Percentiles rank a stretch among this genome's conserved stretches.
These are phyloP conservation scores for Monosporascus ibericus DNA, from an alignment of 2,329 filamentous ascomycete species.

Conservation along the genomic window DNA sequence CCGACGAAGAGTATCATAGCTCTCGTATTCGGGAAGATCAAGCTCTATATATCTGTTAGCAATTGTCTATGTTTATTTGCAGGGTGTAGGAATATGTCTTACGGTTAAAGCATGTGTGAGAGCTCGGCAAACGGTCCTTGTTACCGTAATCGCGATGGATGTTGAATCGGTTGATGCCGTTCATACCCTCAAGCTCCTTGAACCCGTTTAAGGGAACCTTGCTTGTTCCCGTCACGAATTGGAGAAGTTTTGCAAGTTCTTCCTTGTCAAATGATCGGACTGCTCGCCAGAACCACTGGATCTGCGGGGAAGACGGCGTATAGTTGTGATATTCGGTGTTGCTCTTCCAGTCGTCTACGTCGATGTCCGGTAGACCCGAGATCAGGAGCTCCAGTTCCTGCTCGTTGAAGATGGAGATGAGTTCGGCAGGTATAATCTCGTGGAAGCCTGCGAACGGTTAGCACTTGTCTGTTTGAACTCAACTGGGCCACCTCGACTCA, in stretches of 20 bases:
- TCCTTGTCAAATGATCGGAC: constrained; percentile 98
- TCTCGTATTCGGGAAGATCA: constrained; percentile 96
- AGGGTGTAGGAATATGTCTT: constrained; percentile 40
- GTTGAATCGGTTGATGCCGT: constrained; percentile 95
- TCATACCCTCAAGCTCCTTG: constrained; percentile 99
- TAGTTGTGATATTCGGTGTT: constrained; percentile 99
- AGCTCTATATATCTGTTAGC: constrained; percentile 62
- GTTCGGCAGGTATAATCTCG: constrained; percentile 89
- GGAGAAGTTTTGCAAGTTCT: constrained; percentile 91
- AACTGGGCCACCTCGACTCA: constrained; percentile 29
- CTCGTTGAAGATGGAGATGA: constrained; percentile 97
- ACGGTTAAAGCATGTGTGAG: constrained; percentile 99
- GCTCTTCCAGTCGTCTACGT: constrained; percentile 98
- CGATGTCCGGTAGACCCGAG: constrained; percentile 93
- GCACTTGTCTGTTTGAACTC: constrained; percentile 8
- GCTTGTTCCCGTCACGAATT: constrained; percentile 96
- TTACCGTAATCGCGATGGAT: constrained; percentile 97
- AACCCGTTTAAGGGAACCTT: constrained; percentile 98
- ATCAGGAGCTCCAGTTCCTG: constrained; percentile 96
- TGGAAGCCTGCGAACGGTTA: constrained; percentile 67
- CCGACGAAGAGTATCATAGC: constrained; percentile 81
- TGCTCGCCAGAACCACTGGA: constrained; percentile 99
- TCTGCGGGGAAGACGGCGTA: constrained; percentile 85
- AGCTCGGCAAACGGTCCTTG: constrained; percentile 91
- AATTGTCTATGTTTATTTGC: constrained; percentile 4